These are phyloP conservation scores for Mortierella sp. DNA, from an alignment of 371 early-diverging fungal genomes.

Conservation along the genomic window DNA sequence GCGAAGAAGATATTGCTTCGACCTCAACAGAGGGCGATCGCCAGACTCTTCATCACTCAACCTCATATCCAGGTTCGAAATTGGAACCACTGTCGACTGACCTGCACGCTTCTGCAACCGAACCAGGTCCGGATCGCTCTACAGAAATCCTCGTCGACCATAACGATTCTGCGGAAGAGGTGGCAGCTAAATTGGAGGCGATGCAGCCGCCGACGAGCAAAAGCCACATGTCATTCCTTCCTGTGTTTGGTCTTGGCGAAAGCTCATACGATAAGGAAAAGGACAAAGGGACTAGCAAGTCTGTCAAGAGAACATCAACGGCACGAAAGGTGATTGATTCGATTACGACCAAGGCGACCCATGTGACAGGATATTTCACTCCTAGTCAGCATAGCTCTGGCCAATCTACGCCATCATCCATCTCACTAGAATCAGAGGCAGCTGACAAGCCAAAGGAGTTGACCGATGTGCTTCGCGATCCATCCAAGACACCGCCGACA, in stretches of 20 bases:
- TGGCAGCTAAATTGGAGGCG: conserved; percentile 36
- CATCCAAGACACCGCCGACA: background rate
- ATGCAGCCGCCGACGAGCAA: conserved; percentile 24
- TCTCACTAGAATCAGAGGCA: background rate
- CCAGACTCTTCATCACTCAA: conserved; percentile 3
- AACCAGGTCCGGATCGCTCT: conserved; percentile 33
- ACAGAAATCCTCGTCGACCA: conserved; percentile 9
- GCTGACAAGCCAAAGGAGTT: background rate
- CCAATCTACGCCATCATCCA: conserved; percentile 1
- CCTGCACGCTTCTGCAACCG: conserved; percentile 14
- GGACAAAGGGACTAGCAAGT: conserved; percentile 16
- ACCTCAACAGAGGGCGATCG: conserved; percentile 17
- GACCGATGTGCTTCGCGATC: background rate
- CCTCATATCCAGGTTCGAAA: conserved; percentile 8
- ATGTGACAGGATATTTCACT: conserved; percentile 49
- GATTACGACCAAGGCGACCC: conserved; percentile 35
- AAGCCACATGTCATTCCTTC: conserved; percentile 17
- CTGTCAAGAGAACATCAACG: conserved; percentile 31
- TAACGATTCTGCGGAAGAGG: conserved; percentile 17
- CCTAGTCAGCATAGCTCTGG: conserved; percentile 3
- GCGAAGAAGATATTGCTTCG: conserved; percentile 36
- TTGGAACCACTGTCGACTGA: conserved; percentile 14
- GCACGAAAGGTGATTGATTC: conserved; percentile 44
- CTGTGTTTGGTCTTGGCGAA: conserved; percentile 31
- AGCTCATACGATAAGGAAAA: conserved; percentile 13